These are phyloP conservation scores for Sporobolus alterniflorus DNA, from an alignment of 202 grass and related monocot species.

Conservation along the genomic window DNA sequence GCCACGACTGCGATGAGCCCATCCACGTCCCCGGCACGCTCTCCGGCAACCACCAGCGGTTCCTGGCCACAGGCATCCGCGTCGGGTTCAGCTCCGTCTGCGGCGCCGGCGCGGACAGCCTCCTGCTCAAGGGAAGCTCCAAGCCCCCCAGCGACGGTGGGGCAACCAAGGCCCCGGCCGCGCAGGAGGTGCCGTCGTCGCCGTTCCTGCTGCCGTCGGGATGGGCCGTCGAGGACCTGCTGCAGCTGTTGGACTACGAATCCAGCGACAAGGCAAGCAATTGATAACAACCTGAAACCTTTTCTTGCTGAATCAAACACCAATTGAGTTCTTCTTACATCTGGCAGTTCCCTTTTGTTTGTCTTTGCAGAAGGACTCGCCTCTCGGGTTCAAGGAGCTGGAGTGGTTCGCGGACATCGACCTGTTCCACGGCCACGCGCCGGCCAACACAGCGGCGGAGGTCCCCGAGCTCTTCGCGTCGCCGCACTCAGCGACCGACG, in stretches of 20 bases:
- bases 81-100: slow-evolving; percentile 70
- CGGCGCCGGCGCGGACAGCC: neutral
- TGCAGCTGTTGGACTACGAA: slow-evolving; percentile 88
- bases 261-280: slow-evolving; percentile 61
- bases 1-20: slow-evolving; percentile 86
- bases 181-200: slow-evolving; percentile 52
- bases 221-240: slow-evolving; percentile 87
- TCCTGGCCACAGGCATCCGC: slow-evolving; percentile 87
- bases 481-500: slow-evolving; percentile 29
- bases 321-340: neutral
- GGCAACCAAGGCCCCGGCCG: neutral
- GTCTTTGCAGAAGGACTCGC: slow-evolving; percentile 52
- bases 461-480: slow-evolving; percentile 71
- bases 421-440: slow-evolving; percentile 63
- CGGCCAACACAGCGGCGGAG: slow-evolving; percentile 48
- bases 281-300: neutral
- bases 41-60: slow-evolving; percentile 75
- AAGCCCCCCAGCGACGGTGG: neutral
- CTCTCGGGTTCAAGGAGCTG: slow-evolving; percentile 69
- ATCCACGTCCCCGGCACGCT: slow-evolving; percentile 83
- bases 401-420: slow-evolving; percentile 92
- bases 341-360: neutral
- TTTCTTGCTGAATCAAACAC: neutral
- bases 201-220: slow-evolving; percentile 52
- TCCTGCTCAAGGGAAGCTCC: slow-evolving; percentile 24